These are phyloP conservation scores for Colletotrichum sp. DNA, from an alignment of 2,329 filamentous ascomycete species.

Conservation along the genomic window DNA sequence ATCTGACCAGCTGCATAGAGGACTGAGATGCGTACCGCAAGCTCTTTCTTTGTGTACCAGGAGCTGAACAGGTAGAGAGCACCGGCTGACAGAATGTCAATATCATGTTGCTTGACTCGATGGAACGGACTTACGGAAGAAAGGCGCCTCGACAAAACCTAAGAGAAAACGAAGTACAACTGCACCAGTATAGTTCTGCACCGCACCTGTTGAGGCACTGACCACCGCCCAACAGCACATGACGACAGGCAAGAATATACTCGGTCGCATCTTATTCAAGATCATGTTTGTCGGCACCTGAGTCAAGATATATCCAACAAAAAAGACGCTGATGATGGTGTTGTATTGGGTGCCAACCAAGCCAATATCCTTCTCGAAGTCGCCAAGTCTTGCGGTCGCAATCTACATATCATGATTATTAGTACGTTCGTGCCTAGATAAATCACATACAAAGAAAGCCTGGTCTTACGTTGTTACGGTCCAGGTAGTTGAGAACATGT, in stretches of 20 bases:
- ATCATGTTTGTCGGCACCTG: constrained; percentile 14
- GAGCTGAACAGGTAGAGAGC: constrained; percentile 55
- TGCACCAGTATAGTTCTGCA: not conserved
- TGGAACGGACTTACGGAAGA: not conserved
- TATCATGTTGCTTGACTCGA: not conserved
- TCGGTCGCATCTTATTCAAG: constrained; percentile 7
- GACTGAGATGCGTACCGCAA: constrained; percentile 50
- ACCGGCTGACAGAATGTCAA: constrained; percentile 30
- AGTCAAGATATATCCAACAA: not conserved
- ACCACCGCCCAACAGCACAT: constrained; percentile 7
- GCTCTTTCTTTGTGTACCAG: constrained; percentile 52
- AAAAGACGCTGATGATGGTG: constrained; percentile 1
- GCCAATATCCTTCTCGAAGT: constrained; percentile 1
- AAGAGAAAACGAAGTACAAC: not conserved
- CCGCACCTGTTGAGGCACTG: not conserved
- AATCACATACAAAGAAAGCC: not conserved
- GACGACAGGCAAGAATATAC: not conserved
- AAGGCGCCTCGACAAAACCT: not conserved
- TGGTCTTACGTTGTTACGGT: not conserved
- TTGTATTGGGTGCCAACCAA: not conserved
- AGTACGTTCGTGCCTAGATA: fast-evolving
- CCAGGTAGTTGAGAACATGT: not conserved
- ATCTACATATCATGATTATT: not conserved
- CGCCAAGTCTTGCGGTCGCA: not conserved
- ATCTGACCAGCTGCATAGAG: constrained; percentile 38